Evolutionary conservation across 1,139 yeast species (phyloP).

Genomic region (Yamadazyma aaseri): DNA sequence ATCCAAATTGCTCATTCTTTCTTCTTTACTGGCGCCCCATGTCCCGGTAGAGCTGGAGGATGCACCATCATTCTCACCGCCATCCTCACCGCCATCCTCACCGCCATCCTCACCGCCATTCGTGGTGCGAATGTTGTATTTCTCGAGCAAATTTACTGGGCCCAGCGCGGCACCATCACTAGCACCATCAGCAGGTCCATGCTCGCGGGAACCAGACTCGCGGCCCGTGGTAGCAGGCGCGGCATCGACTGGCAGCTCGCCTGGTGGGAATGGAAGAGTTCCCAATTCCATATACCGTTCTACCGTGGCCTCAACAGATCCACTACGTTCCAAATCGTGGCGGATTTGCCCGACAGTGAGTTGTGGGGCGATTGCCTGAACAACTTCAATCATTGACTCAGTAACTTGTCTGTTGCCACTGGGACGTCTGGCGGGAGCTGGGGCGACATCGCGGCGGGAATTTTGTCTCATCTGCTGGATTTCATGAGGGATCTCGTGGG

Average conservation of each 20-base stretch:
- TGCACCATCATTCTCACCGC: constrained; percentile 6
- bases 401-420: constrained; percentile 57
- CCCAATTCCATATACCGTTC: constrained; percentile 67
- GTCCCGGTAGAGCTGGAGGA: not conserved
- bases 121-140: constrained; percentile 36
- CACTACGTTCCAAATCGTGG: constrained; percentile 62
- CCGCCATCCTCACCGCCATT: constrained; percentile 11
- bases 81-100: constrained; percentile 4
- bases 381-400: constrained; percentile 80
- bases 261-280: constrained; percentile 67
- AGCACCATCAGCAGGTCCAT: not conserved
- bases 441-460: constrained; percentile 11
- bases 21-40: constrained; percentile 22
- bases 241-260: constrained; percentile 18
- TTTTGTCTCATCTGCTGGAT: constrained; percentile 15
- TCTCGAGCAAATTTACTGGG: constrained; percentile 36
- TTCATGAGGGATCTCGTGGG: constrained; percentile 31
- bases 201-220: too few relatives aligned
- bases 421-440: constrained; percentile 4
- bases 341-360: constrained; percentile 70
- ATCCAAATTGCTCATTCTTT: constrained; percentile 19
- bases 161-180: constrained; percentile 1
- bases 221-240: constrained; percentile 7
- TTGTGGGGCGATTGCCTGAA: constrained; percentile 78
- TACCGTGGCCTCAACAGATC: constrained; percentile 78